These are phyloP conservation scores for Ophiosphaerella narmari DNA, from an alignment of 2,329 filamentous ascomycete genomes.

Conservation along the genomic window DNA sequence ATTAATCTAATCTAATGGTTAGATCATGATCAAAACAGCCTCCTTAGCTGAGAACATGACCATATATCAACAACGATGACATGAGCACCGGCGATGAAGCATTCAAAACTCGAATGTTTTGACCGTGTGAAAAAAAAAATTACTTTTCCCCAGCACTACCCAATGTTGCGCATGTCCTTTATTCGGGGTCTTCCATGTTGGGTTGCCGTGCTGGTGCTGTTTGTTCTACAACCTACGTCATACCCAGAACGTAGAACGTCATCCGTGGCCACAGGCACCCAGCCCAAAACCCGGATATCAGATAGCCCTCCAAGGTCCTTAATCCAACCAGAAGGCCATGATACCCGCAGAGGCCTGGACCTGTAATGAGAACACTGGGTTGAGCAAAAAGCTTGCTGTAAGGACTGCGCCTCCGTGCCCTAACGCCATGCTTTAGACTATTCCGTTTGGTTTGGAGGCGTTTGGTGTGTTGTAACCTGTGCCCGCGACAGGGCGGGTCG, in stretches of 20 bases:
- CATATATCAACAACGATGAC: too few relatives aligned
- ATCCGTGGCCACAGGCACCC: background rate
- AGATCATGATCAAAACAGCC: too few relatives aligned
- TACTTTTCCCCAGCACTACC: too few relatives aligned
- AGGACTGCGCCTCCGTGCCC: slow-evolving; percentile 12
- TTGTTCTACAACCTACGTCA: slow-evolving; percentile 1
- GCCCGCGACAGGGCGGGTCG: slow-evolving; percentile 5
- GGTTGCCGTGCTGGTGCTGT: background rate
- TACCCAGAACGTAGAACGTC: background rate
- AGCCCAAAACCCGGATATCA: background rate
- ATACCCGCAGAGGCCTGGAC: slow-evolving; percentile 1
- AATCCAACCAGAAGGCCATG: slow-evolving; percentile 1
- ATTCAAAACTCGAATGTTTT: too few relatives aligned
- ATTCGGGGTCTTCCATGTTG: background rate
- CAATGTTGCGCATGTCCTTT: too few relatives aligned
- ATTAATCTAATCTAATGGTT: too few relatives aligned
- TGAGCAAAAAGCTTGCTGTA: slow-evolving; percentile 7
- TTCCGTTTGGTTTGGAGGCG: slow-evolving; percentile 5
- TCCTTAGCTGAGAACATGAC: too few relatives aligned
- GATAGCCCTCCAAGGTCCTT: background rate
- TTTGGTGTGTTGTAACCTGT: background rate
- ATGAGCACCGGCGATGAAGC: too few relatives aligned
- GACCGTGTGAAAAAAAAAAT: too few relatives aligned
- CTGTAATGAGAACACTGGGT: slow-evolving; percentile 3
- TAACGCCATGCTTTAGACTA: slow-evolving; percentile 18